Base-by-base conservation (phyloP, 352 stramenopile genomes). In the Phytopythium ostracodes region DNA sequence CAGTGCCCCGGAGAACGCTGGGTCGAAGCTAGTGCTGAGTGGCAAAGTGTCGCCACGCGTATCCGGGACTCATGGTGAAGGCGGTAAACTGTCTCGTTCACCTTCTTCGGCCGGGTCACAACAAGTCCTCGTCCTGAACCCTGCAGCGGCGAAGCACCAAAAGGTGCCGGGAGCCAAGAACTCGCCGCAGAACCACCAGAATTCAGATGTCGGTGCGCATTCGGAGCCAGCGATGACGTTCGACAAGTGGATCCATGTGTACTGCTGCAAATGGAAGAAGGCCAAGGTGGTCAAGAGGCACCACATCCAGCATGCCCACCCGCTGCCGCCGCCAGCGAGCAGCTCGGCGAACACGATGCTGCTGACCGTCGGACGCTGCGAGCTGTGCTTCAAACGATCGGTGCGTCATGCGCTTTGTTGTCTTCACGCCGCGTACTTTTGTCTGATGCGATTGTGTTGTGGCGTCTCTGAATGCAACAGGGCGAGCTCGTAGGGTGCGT, bases 241-340 rank as follows among this genome's bases (percentile, higher is more conserved):
- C 33, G 78, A 66, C 56, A 80, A 72, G 63, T 94, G 85, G 85
- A 83, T 92, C 18, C 85, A 94, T 54, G 76, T 89, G 10, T 84
- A 91, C 25, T 94, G 85, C 59, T 66, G 76, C 53, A 91, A 91
- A 57, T 90, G 84, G 81, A 74, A 78, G 20, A 94, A 89, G 57
- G 56, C 70, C 10, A 91, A 84, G 57, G 79, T 78, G 5, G 63
- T 87, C n/a, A 87, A 85, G 59, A 72, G 72, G 17, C 70, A 89
- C 63, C 76, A 87, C 33, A 79, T 92, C 60, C 58, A 89, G 29
- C 89, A 76, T 56, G 70, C 81, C 18, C 73, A 84, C 44, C 29
- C 58, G 18, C 75, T 76, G 18, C 55, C 42, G 2, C 10, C 53
- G 24, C 22, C 53, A 10, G 22, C 75, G 17, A 71, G 61, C 40